Evolutionary conservation across 1,284 basidiomycete species (phyloP).

Genomic region (Naganishia liquefaciens): DNA sequence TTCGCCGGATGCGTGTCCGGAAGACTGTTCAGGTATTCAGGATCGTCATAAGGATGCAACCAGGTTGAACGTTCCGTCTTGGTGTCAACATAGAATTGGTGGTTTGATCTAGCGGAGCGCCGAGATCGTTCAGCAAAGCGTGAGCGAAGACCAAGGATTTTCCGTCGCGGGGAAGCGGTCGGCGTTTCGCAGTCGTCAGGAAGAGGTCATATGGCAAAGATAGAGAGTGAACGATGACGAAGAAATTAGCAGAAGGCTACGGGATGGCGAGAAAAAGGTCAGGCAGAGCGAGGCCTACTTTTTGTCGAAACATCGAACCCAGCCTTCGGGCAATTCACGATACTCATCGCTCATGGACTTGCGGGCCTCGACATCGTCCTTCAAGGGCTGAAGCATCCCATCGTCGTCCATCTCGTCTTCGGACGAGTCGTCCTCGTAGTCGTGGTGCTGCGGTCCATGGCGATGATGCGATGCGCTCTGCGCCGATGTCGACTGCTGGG

Average conservation of each 20-base stretch:
- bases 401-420: slow-evolving; percentile 16
- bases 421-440: slow-evolving; percentile 24
- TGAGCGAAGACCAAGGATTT: background rate
- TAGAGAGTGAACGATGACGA: too few species aligned
- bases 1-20: slow-evolving; percentile 48
- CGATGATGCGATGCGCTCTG: background rate
- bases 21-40: slow-evolving; percentile 44
- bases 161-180: too few species aligned
- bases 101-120: slow-evolving; percentile 37
- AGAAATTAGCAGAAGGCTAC: too few species aligned
- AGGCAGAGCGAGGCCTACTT: too few species aligned
- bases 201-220: too few species aligned
- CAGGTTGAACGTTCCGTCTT: slow-evolving; percentile 43
- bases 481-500: background rate
- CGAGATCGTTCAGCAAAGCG: too few species aligned
- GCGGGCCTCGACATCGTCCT: slow-evolving; percentile 29
- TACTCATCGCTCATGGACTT: slow-evolving; percentile 46
- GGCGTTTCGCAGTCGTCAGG: too few species aligned
- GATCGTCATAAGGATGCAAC: slow-evolving; percentile 51
- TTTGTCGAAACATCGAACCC: slow-evolving; percentile 49
- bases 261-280: too few species aligned
- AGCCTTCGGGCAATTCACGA: slow-evolving; percentile 48
- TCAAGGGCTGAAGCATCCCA: slow-evolving; percentile 24
- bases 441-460: slow-evolving; percentile 11
- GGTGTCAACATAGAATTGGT: slow-evolving; percentile 49